Evolutionary conservation across 176 grass and related monocot genomes (phyloP).

Genomic region (Oryza longistaminata): DNA sequence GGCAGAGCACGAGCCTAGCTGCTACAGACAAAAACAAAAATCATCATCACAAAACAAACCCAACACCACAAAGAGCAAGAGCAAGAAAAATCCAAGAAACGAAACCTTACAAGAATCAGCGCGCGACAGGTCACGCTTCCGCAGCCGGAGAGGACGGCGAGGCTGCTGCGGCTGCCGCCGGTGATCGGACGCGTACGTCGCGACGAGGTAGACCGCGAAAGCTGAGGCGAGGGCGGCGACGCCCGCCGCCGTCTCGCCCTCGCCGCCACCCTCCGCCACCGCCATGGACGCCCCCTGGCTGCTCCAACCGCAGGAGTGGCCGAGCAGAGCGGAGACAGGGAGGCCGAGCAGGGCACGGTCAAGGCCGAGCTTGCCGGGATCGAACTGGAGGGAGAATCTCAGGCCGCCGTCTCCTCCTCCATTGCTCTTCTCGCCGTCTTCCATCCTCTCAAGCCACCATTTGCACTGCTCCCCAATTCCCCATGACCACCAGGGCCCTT

Average conservation of each 20-base stretch:
- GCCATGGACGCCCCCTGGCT: too few relatives aligned
- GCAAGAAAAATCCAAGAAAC: not conserved
- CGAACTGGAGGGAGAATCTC: constrained; percentile 33
- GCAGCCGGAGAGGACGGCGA: not conserved
- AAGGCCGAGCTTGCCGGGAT: not conserved
- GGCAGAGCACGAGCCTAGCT: constrained; percentile 18
- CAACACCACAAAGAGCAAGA: not conserved
- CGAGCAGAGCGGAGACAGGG: constrained; percentile 39
- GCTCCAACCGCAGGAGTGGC: constrained; percentile 32
- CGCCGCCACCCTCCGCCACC: not conserved
- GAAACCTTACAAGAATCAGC: constrained; percentile 23
- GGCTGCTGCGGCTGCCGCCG: not conserved
- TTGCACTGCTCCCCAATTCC: constrained; percentile 26
- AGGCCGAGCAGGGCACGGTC: constrained; percentile 25
- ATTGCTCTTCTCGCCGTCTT: not conserved
- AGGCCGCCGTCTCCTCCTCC: constrained; percentile 33
- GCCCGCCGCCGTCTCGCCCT: not conserved
- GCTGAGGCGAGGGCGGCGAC: constrained; percentile 10
- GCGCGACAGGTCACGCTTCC: not conserved
- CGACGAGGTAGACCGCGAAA: constrained; percentile 1
- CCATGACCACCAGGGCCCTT: constrained; percentile 37
- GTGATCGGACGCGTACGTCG: constrained; percentile 4
- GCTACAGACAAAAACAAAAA: not conserved
- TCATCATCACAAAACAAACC: not conserved
- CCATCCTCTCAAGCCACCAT: constrained; percentile 17